Conservation (phyloP, 768 basidiomycete species). For the Agrocybe praecox region DNA sequence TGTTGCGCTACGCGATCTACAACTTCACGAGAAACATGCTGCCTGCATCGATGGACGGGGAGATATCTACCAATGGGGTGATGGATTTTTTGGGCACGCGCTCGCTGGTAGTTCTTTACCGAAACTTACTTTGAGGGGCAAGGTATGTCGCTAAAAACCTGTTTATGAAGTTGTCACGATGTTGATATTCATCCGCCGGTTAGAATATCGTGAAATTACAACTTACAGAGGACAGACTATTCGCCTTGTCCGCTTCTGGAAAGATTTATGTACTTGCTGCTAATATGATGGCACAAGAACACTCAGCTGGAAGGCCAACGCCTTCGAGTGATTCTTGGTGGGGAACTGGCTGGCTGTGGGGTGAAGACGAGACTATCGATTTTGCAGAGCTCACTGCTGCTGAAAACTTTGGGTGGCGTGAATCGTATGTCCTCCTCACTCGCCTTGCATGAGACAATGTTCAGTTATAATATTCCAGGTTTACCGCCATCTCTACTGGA, state of each 20-base stretch:
- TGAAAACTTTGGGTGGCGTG: constrained; percentile 58
- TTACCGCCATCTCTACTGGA: constrained; percentile 75
- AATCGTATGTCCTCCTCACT: constrained; percentile 52
- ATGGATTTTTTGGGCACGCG: constrained; percentile 51
- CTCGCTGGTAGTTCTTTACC: constrained; percentile 35
- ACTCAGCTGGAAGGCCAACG: constrained; percentile 37
- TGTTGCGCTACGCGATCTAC: constrained; percentile 74
- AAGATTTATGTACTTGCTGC: constrained; percentile 71
- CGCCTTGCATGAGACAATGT: neutral
- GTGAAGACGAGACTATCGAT: constrained; percentile 51
- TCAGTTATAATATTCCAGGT: constrained; percentile 39
- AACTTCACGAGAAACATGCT: constrained; percentile 64
- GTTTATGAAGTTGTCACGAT: neutral
- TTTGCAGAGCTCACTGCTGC: constrained; percentile 64
- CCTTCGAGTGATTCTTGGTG: constrained; percentile 58
- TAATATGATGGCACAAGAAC: constrained; percentile 46
- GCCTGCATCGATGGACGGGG: constrained; percentile 81
- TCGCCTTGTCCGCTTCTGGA: constrained; percentile 80
- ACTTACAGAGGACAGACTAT: constrained; percentile 61
- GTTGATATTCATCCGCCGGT: neutral
- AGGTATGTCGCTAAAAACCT: constrained; percentile 41
- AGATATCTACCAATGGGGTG: constrained; percentile 86
- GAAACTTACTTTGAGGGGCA: constrained; percentile 60
- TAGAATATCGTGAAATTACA: constrained; percentile 74
- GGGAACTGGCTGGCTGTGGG: constrained; percentile 61